Evolutionary conservation across 768 basidiomycete species (phyloP).

Genomic region (Coprinellus aureogranulatus): DNA sequence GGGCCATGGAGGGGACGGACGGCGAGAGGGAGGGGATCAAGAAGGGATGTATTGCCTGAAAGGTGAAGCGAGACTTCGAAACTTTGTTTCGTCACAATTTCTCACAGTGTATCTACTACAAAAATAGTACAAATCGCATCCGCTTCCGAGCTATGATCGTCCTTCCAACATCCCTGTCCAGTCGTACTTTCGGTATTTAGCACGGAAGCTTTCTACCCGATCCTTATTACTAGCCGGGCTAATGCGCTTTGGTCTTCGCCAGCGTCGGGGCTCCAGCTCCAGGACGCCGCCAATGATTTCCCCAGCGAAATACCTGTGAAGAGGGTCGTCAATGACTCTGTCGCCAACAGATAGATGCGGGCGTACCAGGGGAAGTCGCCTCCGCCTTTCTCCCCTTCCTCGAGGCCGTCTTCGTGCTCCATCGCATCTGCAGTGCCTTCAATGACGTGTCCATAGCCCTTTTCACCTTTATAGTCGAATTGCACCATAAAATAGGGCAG

Average conservation of each 20-base stretch:
- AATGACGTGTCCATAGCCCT: slow-evolving; percentile 97
- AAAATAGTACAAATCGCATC: no score
- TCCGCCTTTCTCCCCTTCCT: slow-evolving; percentile 87
- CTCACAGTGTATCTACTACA: no score
- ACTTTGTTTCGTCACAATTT: neutral
- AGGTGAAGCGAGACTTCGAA: no score
- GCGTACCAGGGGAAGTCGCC: slow-evolving; percentile 86
- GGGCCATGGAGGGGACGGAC: slow-evolving; percentile 23
- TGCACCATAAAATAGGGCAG: slow-evolving; percentile 99
- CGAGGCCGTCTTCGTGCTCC: slow-evolving; percentile 62
- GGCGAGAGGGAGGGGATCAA: neutral
- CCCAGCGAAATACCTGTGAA: slow-evolving; percentile 80
- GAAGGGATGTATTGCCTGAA: neutral
- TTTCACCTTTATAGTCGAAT: slow-evolving; percentile 96
- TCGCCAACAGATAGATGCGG: slow-evolving; percentile 12
- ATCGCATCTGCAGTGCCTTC: slow-evolving; percentile 78
- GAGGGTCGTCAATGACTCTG: slow-evolving; percentile 3
- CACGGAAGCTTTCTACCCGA: slow-evolving; percentile 66
- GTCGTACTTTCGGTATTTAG: slow-evolving; percentile 74
- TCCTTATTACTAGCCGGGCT: slow-evolving; percentile 70
- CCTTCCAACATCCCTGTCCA: slow-evolving; percentile 76
- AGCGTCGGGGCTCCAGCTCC: slow-evolving; percentile 80
- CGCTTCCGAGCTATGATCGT: no score
- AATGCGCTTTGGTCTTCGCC: slow-evolving; percentile 76
- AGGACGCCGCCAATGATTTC: slow-evolving; percentile 94